Base-by-base conservation (phyloP, 108 stramenopile genomes). In the Cyclostephanos tholiformis region DNA sequence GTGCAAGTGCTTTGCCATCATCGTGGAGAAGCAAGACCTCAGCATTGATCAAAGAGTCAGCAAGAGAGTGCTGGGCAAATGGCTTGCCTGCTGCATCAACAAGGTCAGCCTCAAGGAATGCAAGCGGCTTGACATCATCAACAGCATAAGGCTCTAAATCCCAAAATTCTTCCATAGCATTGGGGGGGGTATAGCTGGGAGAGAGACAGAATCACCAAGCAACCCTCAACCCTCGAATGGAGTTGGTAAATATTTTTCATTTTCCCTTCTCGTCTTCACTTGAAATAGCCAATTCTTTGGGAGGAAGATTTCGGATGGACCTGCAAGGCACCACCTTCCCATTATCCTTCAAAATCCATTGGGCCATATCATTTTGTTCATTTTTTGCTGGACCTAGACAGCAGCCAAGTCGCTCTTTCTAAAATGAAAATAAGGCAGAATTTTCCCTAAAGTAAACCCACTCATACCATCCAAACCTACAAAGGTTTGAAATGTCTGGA, bases 321-420 rank as follows among this genome's bases (percentile, higher is more conserved):
- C 74, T 57, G 20, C 80, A 36, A 4, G 68, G 46, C 36, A 75
- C 51, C n/a, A n/a, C n/a, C n/a, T n/a, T n/a, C n/a, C n/a, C n/a
- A n/a, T n/a, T n/a, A n/a, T n/a, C n/a, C n/a, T 73, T 79, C 36
- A 83, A 48, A n/a, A 74, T 35, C 82, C 77, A 78, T 20, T 72
- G 72, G 3, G 73, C 46, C 72, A 78, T 77, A 19, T 66, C 82
- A 55, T 67, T 77, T 25, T 72, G 72, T 11, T 38, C 67, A 19
- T 60, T 67, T 52, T 60, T 67, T 2, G 73, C 58, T 25, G 77
- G 77, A 49, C 82, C 82, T 26, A 83, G 69, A 17, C 36, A 32
- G 3, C 73, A 52, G 13, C 74, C 61, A 57, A 72, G 65, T 5
- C 59, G 17, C 25, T 36, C 59, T 20, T 51, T 52, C 43, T 17